These are phyloP conservation scores for Sicyos edulis DNA, from an alignment of 306 rosid species.

Conservation along the genomic window DNA sequence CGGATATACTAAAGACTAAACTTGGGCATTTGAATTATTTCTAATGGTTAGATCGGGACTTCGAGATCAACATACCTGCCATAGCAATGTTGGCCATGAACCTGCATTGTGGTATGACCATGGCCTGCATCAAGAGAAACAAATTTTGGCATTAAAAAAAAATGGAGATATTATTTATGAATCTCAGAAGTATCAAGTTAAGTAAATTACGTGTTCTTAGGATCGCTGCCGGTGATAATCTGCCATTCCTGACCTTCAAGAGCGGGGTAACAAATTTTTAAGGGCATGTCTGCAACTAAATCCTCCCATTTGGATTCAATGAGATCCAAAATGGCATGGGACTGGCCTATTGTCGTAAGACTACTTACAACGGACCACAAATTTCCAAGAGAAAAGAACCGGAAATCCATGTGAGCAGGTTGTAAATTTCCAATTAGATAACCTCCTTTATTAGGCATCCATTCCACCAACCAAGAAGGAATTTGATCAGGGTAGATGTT, in stretches of 20 bases:
- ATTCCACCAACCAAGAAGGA: constrained; percentile 76
- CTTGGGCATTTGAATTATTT: too few relatives aligned
- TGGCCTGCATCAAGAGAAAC: constrained; percentile 48
- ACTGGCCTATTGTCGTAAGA: constrained; percentile 58
- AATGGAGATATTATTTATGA: not conserved
- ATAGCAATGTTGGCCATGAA: constrained; percentile 84
- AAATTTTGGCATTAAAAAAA: not conserved
- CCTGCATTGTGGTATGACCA: constrained; percentile 92
- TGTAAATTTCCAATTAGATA: constrained; percentile 80
- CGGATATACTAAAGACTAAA: too few relatives aligned
- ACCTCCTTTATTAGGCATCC: constrained; percentile 80
- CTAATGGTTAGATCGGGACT: not conserved
- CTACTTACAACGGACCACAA: constrained; percentile 63
- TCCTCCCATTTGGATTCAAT: constrained; percentile 78
- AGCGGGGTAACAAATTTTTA: constrained; percentile 84
- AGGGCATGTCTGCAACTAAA: constrained; percentile 80
- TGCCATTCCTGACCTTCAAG: constrained; percentile 90
- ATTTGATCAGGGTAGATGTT: constrained; percentile 85
- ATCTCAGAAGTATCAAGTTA: constrained; percentile 8
- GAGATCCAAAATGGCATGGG: constrained; percentile 76
- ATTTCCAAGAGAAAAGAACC: constrained; percentile 81
- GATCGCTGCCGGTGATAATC: constrained; percentile 81
- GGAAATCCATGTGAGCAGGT: constrained; percentile 95
- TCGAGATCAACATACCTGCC: constrained; percentile 60
- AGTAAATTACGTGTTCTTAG: constrained; percentile 66